Evolutionary conservation across 2,329 filamentous ascomycete species (phyloP).

Genomic region (Penicillium oxalicum): DNA sequence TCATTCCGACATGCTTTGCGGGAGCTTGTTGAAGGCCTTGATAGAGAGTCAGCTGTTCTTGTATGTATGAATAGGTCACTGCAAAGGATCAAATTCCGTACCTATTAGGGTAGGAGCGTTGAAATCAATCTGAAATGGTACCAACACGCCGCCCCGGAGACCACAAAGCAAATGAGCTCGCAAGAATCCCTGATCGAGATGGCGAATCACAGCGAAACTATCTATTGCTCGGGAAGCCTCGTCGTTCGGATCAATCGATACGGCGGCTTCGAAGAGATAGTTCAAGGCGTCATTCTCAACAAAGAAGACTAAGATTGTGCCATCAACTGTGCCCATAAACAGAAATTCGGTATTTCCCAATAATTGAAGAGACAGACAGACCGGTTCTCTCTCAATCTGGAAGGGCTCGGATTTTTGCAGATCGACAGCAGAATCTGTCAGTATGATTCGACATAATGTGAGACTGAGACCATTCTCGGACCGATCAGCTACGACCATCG

Average conservation of each 20-base stretch:
- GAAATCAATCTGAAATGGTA: conserved; percentile 32
- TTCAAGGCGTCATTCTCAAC: conserved; percentile 19
- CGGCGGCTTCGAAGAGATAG: conserved; percentile 18
- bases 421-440: conserved; percentile 11
- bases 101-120: conserved; percentile 20
- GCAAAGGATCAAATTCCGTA: conserved; percentile 11
- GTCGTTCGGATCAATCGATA: conserved; percentile 19
- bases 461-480: conserved; percentile 23
- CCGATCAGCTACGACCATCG: conserved; percentile 26
- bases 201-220: conserved; percentile 27
- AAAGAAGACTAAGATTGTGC: conserved; percentile 30
- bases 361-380: conserved; percentile 30
- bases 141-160: conserved; percentile 41
- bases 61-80: not conserved
- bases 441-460: conserved; percentile 21
- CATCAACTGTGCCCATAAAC: conserved; percentile 38
- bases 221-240: conserved; percentile 33
- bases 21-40: conserved; percentile 29
- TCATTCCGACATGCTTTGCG: conserved; percentile 31
- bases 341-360: conserved; percentile 25
- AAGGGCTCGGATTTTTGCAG: conserved; percentile 22
- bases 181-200: conserved; percentile 8
- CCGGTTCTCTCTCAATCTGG: conserved; percentile 30
- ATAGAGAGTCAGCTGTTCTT: not conserved
- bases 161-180: conserved; percentile 38